Evolutionary conservation across 208 protist species (phyloP).

Genomic region (Acanthamoeba lenticulata): DNA sequence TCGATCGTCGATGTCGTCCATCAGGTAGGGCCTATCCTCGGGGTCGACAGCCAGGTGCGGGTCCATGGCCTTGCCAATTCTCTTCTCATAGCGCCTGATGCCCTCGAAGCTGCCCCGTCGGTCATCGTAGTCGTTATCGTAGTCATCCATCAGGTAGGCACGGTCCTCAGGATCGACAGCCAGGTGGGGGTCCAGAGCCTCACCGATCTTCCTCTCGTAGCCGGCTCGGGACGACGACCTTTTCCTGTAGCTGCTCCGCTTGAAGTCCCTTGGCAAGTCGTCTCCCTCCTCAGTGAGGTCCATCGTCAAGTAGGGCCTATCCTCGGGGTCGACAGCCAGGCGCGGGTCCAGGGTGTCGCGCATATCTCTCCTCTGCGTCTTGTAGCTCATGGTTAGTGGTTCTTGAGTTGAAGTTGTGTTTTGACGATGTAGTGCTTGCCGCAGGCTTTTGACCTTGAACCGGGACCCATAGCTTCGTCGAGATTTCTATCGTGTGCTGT

Average conservation of each 20-base stretch:
- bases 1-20: neutral
- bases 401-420: too few species aligned
- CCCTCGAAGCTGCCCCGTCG: too few species aligned
- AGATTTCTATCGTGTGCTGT: too few species aligned
- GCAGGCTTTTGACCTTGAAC: too few species aligned
- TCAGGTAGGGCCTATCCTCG: constrained; percentile 18
- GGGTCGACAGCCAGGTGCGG: constrained; percentile 31
- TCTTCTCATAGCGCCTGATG: neutral
- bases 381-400: constrained; percentile 21
- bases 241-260: neutral
- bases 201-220: neutral
- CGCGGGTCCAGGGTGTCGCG: neutral
- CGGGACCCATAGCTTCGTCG: too few species aligned
- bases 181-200: neutral
- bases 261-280: neutral
- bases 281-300: constrained; percentile 29
- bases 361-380: neutral
- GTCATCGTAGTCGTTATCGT: too few species aligned
- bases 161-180: neutral
- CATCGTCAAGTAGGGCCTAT: neutral
- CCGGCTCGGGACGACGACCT: too few species aligned
- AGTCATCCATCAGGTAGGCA: neutral
- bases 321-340: constrained; percentile 24
- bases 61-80: neutral
- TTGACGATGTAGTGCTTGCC: too few species aligned